Conservation (phyloP, 2,329 filamentous ascomycete species). For the Diplodia sapinea region DNA sequence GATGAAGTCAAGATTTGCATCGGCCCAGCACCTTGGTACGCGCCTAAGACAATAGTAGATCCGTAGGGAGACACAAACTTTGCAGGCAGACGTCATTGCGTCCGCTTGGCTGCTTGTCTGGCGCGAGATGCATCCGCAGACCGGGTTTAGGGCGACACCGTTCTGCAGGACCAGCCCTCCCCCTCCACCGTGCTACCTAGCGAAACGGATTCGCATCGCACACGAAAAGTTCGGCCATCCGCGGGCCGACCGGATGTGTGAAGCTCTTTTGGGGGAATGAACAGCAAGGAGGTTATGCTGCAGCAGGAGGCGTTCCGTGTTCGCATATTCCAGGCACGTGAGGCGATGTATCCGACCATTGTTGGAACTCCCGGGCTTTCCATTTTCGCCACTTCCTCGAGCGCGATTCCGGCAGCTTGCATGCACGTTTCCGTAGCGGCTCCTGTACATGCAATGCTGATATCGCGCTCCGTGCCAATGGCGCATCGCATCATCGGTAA, state of each 20-base stretch:
- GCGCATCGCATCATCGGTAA: constrained; percentile 5
- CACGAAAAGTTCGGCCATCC: background rate
- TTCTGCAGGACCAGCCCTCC: constrained; percentile 27
- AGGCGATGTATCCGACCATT: background rate
- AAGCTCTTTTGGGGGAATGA: background rate
- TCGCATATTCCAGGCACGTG: background rate
- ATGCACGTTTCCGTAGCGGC: constrained; percentile 1
- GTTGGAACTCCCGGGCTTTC: background rate
- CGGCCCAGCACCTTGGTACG: constrained; percentile 11
- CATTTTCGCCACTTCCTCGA: constrained; percentile 1
- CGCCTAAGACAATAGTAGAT: constrained; percentile 15
- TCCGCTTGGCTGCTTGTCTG: constrained; percentile 20
- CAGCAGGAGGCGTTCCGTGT: constrained; percentile 6
- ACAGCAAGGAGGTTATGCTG: constrained; percentile 19
- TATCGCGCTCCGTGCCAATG: background rate
- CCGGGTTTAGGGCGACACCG: constrained; percentile 19
- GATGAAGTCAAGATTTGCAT: constrained; percentile 18
- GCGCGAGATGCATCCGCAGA: constrained; percentile 24
- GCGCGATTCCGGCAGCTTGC: background rate
- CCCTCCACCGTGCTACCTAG: constrained; percentile 18
- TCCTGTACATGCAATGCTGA: background rate
- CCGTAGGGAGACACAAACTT: constrained; percentile 17
- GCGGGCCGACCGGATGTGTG: background rate
- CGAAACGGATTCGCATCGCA: constrained; percentile 15
- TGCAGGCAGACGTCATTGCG: constrained; percentile 20